Conservation (phyloP, 441 rosid genomes). For the Gossypium schwendimanii region DNA sequence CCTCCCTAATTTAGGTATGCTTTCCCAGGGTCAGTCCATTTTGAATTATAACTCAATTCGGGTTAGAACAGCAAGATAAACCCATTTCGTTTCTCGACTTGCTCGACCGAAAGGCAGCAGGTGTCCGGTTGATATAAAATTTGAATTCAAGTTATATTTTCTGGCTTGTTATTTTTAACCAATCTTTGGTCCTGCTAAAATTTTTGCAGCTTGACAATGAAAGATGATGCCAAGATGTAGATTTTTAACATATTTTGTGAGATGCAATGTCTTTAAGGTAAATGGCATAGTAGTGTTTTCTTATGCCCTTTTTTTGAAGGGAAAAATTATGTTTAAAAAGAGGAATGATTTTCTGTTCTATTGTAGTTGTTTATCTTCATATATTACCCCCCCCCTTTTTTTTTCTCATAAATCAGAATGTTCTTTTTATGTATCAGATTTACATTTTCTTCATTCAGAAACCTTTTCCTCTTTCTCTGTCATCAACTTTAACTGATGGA, state of each 20-base stretch:
- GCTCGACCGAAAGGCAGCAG: background rate
- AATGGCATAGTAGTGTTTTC: background rate
- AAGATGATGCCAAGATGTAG: conserved; percentile 9
- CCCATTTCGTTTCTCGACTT: background rate
- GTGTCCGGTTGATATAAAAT: background rate
- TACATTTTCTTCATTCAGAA: too few species aligned
- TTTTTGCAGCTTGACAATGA: conserved; percentile 16
- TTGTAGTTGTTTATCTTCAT: conserved; percentile 4
- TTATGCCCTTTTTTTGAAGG: conserved; percentile 2
- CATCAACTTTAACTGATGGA: background rate
- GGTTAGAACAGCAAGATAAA: background rate
- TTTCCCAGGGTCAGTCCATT: background rate
- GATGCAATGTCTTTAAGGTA: conserved; percentile 2
- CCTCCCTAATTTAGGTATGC: conserved; percentile 39
- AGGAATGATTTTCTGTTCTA: background rate
- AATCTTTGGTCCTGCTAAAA: background rate
- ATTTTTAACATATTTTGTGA: conserved; percentile 8
- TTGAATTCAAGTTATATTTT: background rate
- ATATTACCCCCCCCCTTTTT: background rate
- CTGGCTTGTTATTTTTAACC: background rate
- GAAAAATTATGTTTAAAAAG: background rate
- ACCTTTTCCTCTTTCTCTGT: background rate
- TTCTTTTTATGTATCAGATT: background rate
- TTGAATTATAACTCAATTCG: background rate
- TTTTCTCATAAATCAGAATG: background rate